These are phyloP conservation scores for Cordyceps militaris DNA, from an alignment of 2,329 filamentous ascomycete genomes.

Conservation along the genomic window DNA sequence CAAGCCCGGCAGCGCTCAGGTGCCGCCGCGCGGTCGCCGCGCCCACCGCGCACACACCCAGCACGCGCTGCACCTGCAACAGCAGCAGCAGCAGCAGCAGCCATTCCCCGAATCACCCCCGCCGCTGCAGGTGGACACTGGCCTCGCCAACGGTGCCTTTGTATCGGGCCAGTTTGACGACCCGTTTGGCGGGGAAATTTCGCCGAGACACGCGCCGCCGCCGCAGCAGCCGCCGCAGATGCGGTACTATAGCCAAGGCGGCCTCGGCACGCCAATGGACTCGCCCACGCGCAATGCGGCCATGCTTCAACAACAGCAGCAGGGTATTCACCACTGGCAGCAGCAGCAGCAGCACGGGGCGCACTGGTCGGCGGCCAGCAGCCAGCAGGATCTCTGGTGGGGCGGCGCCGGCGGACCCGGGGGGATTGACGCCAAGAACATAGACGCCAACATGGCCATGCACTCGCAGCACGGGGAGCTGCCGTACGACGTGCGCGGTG, in stretches of 20 bases:
- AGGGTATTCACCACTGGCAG: conserved; percentile 16
- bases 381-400: conserved; percentile 21
- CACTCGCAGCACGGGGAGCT: conserved; percentile 13
- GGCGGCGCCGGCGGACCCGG: conserved; percentile 21
- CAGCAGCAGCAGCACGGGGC: conserved; percentile 15
- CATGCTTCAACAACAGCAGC: conserved; percentile 18
- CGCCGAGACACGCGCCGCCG: conserved; percentile 18
- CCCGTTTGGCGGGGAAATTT: conserved; percentile 29
- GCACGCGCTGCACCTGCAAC: not conserved
- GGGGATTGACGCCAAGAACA: conserved; percentile 27
- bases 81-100: not conserved
- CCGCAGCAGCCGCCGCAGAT: conserved; percentile 15
- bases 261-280: conserved; percentile 31
- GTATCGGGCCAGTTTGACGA: conserved; percentile 32
- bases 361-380: conserved; percentile 3
- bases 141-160: conserved; percentile 22
- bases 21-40: conserved; percentile 8
- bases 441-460: conserved; percentile 24
- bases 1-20: conserved; percentile 24
- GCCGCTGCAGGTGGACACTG: conserved; percentile 21
- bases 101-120: conserved; percentile 16
- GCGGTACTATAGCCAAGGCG: conserved; percentile 26
- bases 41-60: conserved; percentile 20
- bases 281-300: conserved; percentile 29
- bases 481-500: conserved; percentile 8